Evolutionary conservation across 2,329 filamentous ascomycete genomes (phyloP), one percentile per base, ranked within the genome.

Genomic region (Thelonectria rubi): DNA sequence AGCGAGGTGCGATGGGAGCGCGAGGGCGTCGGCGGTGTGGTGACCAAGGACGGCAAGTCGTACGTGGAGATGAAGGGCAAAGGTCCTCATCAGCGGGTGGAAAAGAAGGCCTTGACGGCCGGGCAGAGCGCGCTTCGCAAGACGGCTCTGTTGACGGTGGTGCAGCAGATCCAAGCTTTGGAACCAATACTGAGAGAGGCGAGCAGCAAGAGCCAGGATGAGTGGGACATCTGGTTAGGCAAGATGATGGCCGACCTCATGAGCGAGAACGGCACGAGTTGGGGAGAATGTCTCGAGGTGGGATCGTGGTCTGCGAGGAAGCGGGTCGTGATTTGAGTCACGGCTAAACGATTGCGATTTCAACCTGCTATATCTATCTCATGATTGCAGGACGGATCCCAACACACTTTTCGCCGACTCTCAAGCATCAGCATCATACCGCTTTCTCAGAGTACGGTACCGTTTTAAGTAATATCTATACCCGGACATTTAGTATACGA

Each of bases 271-370:
- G 91, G 92, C 18, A 89, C 91, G 17, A 88, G 86, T 49, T 93
- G 88, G 81, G 93, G 94, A 49, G 94, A 97, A 77, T 97, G 93
- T 76, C 79, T 97, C 18, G 92, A 87, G 71, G 88, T 93, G 66
- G 92, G 94, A 39, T 95, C 93, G 76, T 97, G 94, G 81, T 95
- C 89, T 76, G 96, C 89, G 63, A 93, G 90, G 78, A 98, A 97
- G 84, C 72, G 66, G 53, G 53, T 32, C 45, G 37, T 54, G 17
- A 30, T 24, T 30, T 58, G 58, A 67, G 45, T 61, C 56, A 49
- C 42, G 45, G 57, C 34, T n/a, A 17, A 50, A 43, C 26, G 39
- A 47, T 32, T 54, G 55, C 32, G 37, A 56, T 55, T 52, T 32
- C 45, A 49, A 43, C 51, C n/a, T 55, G 40, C 51, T 47, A 37